Evolutionary conservation across 768 basidiomycete species (phyloP), one percentile per base, ranked within the genome.

Genomic region (Termitomyces sp.): DNA sequence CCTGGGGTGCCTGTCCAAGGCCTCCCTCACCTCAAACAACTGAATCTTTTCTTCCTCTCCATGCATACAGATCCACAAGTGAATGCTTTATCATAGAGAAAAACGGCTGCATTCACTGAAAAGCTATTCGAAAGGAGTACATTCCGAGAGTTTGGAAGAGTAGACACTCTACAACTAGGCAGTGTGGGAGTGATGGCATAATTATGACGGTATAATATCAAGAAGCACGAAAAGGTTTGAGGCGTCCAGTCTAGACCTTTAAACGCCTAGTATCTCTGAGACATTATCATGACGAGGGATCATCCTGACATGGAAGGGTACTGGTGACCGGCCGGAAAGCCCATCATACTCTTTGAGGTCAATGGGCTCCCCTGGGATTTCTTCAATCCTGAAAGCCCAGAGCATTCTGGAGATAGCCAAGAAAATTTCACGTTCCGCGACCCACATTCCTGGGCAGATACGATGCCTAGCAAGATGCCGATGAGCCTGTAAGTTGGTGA

Each of bases 311-410:
- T 70, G 68, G 68, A 75, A 80, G 6, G 79, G 77, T 12, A 79
- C 66, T 0, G 79, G 80, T 4, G 76, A 76, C 37, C 79, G 73
- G 0, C 78, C 79, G 9, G 79, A 80, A 22, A 71, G 64, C 6
- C 79, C 80, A 55, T 79, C 78, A 55, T 81, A 80, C 58, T 79
- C 79, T 44, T 74, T 75, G 39, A 81, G 62, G 59, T 75, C 74
- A 53, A 80, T 79, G 0, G 76, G 76, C 48, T 80, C 74, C n/a
- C 65, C 74, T 0, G 79, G 75, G 10, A 78, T 67, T 42, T 71
- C 68, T 40, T 72, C 70, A 63, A 80, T 73, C 32, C 62, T 71
- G 68, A 78, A 82, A 1, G 78, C 74, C 80, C 79, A 82, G n/a
- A 81, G 69, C 69, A 82, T 71, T 24, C 74, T 74, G 2, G 79